phyloP scores from a whole-genome alignment of 2,329 filamentous ascomycete species.

The Fusarium robinianum region DNA sequence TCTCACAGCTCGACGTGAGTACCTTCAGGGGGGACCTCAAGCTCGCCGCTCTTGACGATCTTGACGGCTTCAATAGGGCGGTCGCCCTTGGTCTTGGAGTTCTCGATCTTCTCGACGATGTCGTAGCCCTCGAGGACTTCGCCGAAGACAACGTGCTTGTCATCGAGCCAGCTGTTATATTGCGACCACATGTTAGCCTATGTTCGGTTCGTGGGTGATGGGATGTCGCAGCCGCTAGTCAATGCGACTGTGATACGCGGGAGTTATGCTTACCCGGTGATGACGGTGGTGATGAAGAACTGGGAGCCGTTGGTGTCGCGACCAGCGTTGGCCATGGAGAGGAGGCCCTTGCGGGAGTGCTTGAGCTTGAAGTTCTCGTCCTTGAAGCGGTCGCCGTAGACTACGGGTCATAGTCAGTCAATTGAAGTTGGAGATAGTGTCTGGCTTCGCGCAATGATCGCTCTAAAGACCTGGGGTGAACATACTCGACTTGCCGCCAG shows the following conservation, averaged over 20 bases:
- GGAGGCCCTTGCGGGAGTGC: slow-evolving; percentile 81
- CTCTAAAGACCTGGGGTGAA: slow-evolving; percentile 27
- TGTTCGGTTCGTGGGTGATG: neutral
- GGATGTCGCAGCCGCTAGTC: too few species aligned
- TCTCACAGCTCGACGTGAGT: slow-evolving; percentile 84
- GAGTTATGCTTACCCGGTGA: slow-evolving; percentile 77
- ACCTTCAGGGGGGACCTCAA: slow-evolving; percentile 86
- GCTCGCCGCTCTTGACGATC: slow-evolving; percentile 82
- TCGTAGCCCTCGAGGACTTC: slow-evolving; percentile 88
- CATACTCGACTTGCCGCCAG: slow-evolving; percentile 82
- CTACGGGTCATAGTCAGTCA: slow-evolving; percentile 44
- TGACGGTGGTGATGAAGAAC: slow-evolving; percentile 87
- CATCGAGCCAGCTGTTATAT: slow-evolving; percentile 72
- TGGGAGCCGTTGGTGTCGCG: slow-evolving; percentile 87
- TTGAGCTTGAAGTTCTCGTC: slow-evolving; percentile 97
- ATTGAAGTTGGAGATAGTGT: slow-evolving; percentile 5
- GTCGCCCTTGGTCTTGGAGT: slow-evolving; percentile 68
- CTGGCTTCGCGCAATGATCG: neutral
- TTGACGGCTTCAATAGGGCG: slow-evolving; percentile 71
- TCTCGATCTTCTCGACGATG: slow-evolving; percentile 78
- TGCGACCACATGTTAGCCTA: slow-evolving; percentile 8
- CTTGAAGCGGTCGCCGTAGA: slow-evolving; percentile 82
- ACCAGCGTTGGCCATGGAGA: slow-evolving; percentile 86
- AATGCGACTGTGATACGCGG: too few species aligned
- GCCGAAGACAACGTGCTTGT: slow-evolving; percentile 84